A percentile compares a stretch with the other conserved stretches of the same genome.
phyloP scores from a whole-genome alignment of 1,284 basidiomycete species.

The Microbotryum intermedium region DNA sequence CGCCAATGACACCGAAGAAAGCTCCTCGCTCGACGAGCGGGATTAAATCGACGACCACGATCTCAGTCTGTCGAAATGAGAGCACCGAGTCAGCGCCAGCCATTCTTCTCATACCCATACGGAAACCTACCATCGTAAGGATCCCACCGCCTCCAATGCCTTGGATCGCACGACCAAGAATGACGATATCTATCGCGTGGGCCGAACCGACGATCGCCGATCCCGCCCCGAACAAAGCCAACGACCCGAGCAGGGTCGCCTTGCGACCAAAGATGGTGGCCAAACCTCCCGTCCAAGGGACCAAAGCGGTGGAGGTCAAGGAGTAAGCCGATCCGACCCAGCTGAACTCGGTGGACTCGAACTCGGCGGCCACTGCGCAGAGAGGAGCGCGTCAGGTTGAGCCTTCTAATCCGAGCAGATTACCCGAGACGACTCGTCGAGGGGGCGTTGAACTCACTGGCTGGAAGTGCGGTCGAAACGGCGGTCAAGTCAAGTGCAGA shows the following conservation, averaged over 20 bases:
- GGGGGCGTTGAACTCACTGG: background rate
- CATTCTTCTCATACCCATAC: no score
- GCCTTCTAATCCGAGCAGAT: background rate
- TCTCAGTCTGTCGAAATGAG: conserved; percentile 10
- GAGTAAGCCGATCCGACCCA: conserved; percentile 29
- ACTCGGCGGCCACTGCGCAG: conserved; percentile 19
- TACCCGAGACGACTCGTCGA: no score
- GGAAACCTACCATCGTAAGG: conserved; percentile 9
- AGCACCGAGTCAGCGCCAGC: background rate
- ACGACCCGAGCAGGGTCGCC: conserved; percentile 32
- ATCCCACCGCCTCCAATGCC: conserved; percentile 37
- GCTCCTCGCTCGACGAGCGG: conserved; percentile 29
- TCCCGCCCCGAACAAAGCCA: conserved; percentile 37
- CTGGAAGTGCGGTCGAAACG: conserved; percentile 12
- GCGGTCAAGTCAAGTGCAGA: conserved; percentile 26
- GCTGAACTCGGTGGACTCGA: conserved; percentile 10
- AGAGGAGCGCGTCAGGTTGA: background rate
- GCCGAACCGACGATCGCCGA: conserved; percentile 38
- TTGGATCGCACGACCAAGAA: conserved; percentile 36
- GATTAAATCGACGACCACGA: conserved; percentile 29
- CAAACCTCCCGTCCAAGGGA: conserved; percentile 20
- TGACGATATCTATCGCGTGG: conserved; percentile 35
- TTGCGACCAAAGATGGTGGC: conserved; percentile 30
- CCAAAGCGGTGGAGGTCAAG: conserved; percentile 20
- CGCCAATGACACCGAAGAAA: conserved; percentile 29